phyloP scores from a whole-genome alignment of 2,329 filamentous ascomycete species.

The Scytalidium sp. region DNA sequence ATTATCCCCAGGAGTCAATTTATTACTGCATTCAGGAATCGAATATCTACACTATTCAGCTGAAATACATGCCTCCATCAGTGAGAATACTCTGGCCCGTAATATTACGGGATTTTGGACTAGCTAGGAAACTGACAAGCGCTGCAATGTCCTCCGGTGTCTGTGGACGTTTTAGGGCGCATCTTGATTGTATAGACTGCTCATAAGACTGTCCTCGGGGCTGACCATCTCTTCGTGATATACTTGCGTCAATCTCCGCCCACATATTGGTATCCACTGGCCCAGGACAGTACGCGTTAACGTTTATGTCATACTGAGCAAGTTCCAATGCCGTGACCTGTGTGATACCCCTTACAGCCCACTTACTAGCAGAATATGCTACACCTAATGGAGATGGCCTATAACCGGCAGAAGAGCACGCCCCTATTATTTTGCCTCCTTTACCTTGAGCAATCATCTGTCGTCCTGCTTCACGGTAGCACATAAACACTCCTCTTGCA shows the following conservation, averaged over 20 bases:
- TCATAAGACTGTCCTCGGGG: not conserved
- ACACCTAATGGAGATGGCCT: slow-evolving; percentile 53
- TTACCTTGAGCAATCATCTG: slow-evolving; percentile 62
- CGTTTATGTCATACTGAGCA: slow-evolving; percentile 62
- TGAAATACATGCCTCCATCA: slow-evolving; percentile 49
- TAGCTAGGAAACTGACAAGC: slow-evolving; percentile 58
- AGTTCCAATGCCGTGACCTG: slow-evolving; percentile 67
- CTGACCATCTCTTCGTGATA: not conserved
- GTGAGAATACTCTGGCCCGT: slow-evolving; percentile 65
- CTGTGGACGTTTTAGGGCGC: slow-evolving; percentile 54
- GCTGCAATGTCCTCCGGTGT: slow-evolving; percentile 62
- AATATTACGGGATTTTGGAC: slow-evolving; percentile 59
- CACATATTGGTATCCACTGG: slow-evolving; percentile 66
- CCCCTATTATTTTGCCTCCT: slow-evolving; percentile 29
- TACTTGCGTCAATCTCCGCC: slow-evolving; percentile 54
- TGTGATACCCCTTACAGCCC: slow-evolving; percentile 63
- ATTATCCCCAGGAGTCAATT: not conserved
- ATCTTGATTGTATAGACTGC: slow-evolving; percentile 46
- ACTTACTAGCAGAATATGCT: slow-evolving; percentile 64
- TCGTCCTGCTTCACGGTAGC: slow-evolving; percentile 58
- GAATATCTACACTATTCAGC: slow-evolving; percentile 1
- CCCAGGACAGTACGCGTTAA: slow-evolving; percentile 63
- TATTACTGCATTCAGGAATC: not conserved
- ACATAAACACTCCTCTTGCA: slow-evolving; percentile 63
- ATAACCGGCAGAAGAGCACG: slow-evolving; percentile 46